A percentile compares a stretch with the other conserved stretches of the same genome.
phyloP scores from a whole-genome alignment of 306 rosid genomes.

The Prunus padus region DNA sequence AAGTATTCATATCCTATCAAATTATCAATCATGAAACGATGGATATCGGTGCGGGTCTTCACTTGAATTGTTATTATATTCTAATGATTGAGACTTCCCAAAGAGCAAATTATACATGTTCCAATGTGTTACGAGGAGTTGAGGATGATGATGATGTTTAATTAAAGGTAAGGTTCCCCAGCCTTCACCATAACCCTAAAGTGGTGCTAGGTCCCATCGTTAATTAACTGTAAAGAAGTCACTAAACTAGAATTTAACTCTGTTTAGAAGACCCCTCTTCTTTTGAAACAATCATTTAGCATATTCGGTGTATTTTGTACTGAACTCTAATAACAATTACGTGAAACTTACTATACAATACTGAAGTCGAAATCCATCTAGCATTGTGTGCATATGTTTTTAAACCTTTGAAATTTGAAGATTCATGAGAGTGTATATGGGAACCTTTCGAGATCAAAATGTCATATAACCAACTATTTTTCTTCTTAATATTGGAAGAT shows the following conservation, averaged over 20 bases:
- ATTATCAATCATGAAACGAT: neutral
- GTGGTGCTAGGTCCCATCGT: neutral
- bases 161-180: neutral
- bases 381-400: no score
- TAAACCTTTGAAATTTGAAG: no score
- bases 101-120: neutral
- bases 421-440: no score
- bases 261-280: neutral
- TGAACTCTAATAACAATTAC: no score
- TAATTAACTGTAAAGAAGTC: neutral
- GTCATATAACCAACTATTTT: no score
- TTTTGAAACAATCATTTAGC: neutral
- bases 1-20: neutral
- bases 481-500: no score
- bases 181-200: neutral
- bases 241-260: neutral
- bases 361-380: no score
- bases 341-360: no score
- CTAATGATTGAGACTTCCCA: neutral
- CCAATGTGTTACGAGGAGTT: neutral
- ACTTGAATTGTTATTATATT: neutral
- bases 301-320: no score
- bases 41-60: neutral
- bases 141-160: neutral
- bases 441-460: no score